These are phyloP conservation scores for Hirschioporus abietinus DNA, from an alignment of 768 basidiomycete genomes.

Conservation along the genomic window DNA sequence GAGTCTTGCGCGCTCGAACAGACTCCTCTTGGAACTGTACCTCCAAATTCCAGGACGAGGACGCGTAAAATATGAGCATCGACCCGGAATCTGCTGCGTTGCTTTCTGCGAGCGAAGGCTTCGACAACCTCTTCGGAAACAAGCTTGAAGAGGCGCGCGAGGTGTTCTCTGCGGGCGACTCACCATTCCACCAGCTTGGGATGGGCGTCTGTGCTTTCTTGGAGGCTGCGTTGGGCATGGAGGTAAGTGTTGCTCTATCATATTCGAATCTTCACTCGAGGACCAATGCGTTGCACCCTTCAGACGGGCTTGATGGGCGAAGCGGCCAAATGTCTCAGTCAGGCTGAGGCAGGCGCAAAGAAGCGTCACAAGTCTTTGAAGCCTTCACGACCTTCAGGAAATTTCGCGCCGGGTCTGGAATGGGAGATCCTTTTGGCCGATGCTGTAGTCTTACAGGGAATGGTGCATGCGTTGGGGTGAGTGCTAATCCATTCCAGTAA, in stretches of 20 bases:
- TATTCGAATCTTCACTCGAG: not conserved
- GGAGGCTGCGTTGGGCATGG: conserved; percentile 78
- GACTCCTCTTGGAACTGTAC: not conserved
- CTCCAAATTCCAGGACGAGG: not conserved
- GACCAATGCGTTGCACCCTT: not conserved
- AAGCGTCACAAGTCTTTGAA: conserved; percentile 39
- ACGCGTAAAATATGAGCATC: not conserved
- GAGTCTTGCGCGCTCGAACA: not conserved
- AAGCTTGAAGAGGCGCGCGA: conserved; percentile 50
- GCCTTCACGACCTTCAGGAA: conserved; percentile 26
- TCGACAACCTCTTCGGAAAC: conserved; percentile 66
- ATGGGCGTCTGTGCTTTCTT: conserved; percentile 68
- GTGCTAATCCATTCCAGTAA: conserved; percentile 14
- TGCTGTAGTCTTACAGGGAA: conserved; percentile 60
- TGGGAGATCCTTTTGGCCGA: conserved; percentile 78
- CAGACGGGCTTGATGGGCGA: conserved; percentile 60
- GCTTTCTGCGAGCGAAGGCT: conserved; percentile 42
- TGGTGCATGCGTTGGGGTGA: conserved; percentile 67
- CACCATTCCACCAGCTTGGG: conserved; percentile 71
- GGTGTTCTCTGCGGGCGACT: conserved; percentile 44
- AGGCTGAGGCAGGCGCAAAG: conserved; percentile 57
- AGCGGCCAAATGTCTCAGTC: conserved; percentile 48
- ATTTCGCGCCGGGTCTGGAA: conserved; percentile 61
- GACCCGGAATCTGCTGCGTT: conserved; percentile 14
- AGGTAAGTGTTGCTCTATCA: conserved; percentile 35